Evolutionary conservation across 495 filamentous ascomycete genomes (phyloP), one percentile per base, ranked within the genome.

Genomic region (Penicillium paradoxum): DNA sequence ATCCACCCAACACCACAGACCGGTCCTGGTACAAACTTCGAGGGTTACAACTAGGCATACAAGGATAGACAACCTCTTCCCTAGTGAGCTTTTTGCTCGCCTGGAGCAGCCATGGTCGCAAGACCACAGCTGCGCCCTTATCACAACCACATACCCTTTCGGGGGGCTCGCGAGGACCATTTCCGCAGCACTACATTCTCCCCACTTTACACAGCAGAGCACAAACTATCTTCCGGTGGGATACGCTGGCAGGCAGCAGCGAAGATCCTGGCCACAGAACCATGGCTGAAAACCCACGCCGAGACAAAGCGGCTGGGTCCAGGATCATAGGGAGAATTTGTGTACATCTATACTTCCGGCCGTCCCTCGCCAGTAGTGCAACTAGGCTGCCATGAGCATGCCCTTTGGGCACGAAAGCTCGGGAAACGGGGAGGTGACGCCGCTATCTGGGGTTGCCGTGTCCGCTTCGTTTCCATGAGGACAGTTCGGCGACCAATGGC

Each of bases 401-500:
- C 41, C 30, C 24, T 29, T 18, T 1, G 14, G 14, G 33, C 33
- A 6, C 5, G 33, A 38, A 37, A 25, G 46, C 21, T 17, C 4
- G 30, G 48, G 48, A 41, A 51, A 34, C 19, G 49, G 49, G 29
- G 14, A 39, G 19, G 38, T 36, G 49, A 21, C 49, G 69, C 71
- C 71, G 65, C 65, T 63, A 64, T 64, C 59, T 74, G 72, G 72
- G 65, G 73, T 73, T 75, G 67, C 66, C 69, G 39, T 53, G 66
- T 73, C 67, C 63, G 66, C 71, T 77, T 66, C 66, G 42, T 55
- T 58, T 63, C 73, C 50, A 71, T 74, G 73, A 72, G 69, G 72
- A 70, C 68, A 46, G 59, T 32, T 59, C 62, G 68, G 70, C 73
- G 72, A 49, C 73, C 58, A 77, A 77, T 75, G 74, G 74, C 74